A percentile compares a stretch with the other conserved stretches of the same genome.
Conservation (phyloP, 1,139 yeast genomes). For the Debaryomyces coudertii region DNA sequence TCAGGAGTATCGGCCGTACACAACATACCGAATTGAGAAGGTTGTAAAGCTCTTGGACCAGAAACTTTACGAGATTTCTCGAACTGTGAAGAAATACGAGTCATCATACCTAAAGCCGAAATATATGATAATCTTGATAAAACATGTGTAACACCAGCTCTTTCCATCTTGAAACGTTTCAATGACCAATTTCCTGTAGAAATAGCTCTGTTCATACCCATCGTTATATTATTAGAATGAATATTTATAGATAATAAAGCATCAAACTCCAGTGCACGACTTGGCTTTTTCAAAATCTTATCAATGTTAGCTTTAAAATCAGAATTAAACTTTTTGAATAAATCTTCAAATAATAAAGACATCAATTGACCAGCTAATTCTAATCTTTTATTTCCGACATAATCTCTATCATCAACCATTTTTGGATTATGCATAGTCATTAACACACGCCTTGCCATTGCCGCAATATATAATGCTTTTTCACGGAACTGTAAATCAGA, state of each 20-base stretch:
- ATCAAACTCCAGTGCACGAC: slow-evolving; percentile 93
- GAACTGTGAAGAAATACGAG: slow-evolving; percentile 96
- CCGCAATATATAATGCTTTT: slow-evolving; percentile 90
- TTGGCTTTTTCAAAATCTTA: slow-evolving; percentile 89
- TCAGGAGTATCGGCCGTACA: slow-evolving; percentile 99
- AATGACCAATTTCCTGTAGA: slow-evolving; percentile 99
- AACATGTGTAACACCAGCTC: slow-evolving; percentile 99
- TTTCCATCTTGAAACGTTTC: slow-evolving; percentile 98
- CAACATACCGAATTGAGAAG: slow-evolving; percentile 98
- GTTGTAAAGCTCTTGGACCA: slow-evolving; percentile 98
- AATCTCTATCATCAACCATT: slow-evolving; percentile 97
- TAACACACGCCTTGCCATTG: slow-evolving; percentile 94
- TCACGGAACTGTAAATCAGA: slow-evolving; percentile 86
- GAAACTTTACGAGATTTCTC: slow-evolving; percentile 97
- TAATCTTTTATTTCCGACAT: slow-evolving; percentile 95
- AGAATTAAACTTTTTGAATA: slow-evolving; percentile 91
- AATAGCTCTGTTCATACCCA: slow-evolving; percentile 93
- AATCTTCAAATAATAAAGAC: slow-evolving; percentile 92
- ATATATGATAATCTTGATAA: slow-evolving; percentile 87
- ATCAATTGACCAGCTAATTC: slow-evolving; percentile 97
- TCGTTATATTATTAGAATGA: slow-evolving; percentile 89
- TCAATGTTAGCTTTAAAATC: slow-evolving; percentile 95
- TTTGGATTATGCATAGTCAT: slow-evolving; percentile 95
- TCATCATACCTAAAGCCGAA: slow-evolving; percentile 98
- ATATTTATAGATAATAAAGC: slow-evolving; percentile 86